Evolutionary conservation across 805 yeast species (phyloP), one percentile per base, ranked within the genome.

Genomic region (Naumovozyma dairenensis): DNA sequence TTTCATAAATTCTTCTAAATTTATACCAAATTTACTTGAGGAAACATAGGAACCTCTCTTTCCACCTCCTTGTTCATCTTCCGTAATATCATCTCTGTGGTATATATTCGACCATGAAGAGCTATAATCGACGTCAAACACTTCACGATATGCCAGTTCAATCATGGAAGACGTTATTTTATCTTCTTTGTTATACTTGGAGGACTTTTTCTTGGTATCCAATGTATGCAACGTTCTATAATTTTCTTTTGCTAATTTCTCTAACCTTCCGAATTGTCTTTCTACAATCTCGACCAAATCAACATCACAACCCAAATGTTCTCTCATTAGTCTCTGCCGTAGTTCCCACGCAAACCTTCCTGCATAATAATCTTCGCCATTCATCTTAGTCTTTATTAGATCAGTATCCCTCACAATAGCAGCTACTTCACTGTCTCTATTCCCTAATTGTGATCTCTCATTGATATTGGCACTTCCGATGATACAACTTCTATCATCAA

Each of bases 401-500:
- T 79, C 83, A 7, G 80, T 74, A 50, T 92, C 99, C 43, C 96
- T 71, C 4, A 92, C 75, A 35, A 89, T 61, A 1, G 87, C 84
- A 3, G 96, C 95, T 26, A 92, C 80, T 51, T 92, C 99, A 4
- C 96, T 86, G 53, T 92, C 99, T 54, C 98, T 70, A 15, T 69
- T 67, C 12, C 99, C 99, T 46, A 92, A 68, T 85, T 87, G 87
- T 0, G 97, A 89, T 48, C 99, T 71, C 56, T 92, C 99, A 52
- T 92, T 92, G 40, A 92, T 84, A 51, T 92, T 92, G 0, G 99
- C 99, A 50, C 96, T 84, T 2, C 99, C 98, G 49, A 92, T 87
- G 28, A 92, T 80, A 4, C 95, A 96, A 29, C 79, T 73, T 31
- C 95, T 69, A 51, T 92, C 98, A 60, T 92, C 99, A 8, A 80